Percentiles rank a stretch among this genome's conserved stretches.
Evolutionary conservation across 495 filamentous ascomycete species (phyloP).

Genomic region (Bacidia gigantensis): DNA sequence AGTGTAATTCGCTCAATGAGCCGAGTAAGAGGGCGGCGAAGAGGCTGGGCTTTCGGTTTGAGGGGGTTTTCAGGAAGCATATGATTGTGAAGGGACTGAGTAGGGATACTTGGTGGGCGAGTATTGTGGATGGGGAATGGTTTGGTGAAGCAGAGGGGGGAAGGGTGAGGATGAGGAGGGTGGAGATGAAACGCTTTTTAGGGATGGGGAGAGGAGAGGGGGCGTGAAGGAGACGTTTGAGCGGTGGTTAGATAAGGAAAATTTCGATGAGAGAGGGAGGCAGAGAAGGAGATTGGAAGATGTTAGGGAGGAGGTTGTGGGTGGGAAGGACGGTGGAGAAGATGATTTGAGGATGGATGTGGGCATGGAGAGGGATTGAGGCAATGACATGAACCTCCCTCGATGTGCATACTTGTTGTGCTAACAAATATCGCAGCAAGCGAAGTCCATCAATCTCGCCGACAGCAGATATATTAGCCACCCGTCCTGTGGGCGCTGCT

Average conservation of each 20-base stretch:
- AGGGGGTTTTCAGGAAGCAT: constrained; percentile 43
- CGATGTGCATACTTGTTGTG: too few species aligned
- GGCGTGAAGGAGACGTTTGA: not conserved
- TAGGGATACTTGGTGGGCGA: constrained; percentile 43
- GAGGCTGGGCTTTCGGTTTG: constrained; percentile 38
- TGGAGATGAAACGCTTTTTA: too few species aligned
- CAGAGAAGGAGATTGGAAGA: not conserved
- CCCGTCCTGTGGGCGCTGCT: too few species aligned
- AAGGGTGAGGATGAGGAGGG: too few species aligned
- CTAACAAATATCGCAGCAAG: too few species aligned
- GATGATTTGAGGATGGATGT: not conserved
- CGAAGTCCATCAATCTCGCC: too few species aligned
- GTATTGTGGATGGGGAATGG: constrained; percentile 40
- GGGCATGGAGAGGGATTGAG: too few species aligned
- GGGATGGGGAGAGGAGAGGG: not conserved
- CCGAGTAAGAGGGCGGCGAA: constrained; percentile 33
- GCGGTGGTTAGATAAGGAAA: not conserved
- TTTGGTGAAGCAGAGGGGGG: too few species aligned
- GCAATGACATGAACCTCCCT: too few species aligned
- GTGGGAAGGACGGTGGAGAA: too few species aligned
- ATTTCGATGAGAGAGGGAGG: not conserved
- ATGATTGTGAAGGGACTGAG: constrained; percentile 41
- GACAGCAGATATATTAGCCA: too few species aligned
- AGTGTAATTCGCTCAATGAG: constrained; percentile 38
- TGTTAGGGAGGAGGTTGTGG: not conserved